Conservation (phyloP, 106 monocot genomes). For the Alisma plantagoaquatica region DNA sequence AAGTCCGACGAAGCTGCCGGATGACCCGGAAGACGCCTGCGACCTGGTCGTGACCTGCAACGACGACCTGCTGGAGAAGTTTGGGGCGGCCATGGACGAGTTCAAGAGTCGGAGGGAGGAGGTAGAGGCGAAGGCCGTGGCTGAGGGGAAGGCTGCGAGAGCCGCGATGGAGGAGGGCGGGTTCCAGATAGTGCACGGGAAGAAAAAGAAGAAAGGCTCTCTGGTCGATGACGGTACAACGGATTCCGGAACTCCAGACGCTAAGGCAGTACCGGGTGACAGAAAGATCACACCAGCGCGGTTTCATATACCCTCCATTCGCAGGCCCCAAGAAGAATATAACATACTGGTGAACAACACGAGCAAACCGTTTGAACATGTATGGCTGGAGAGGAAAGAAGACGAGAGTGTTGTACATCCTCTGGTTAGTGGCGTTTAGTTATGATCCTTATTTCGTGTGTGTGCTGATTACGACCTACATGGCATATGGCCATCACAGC, state of each 20-base stretch:
- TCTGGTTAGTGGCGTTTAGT: conserved; percentile 36
- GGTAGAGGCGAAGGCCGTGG: conserved; percentile 31
- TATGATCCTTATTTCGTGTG: conserved; percentile 8
- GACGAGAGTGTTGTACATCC: conserved; percentile 73
- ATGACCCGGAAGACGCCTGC: conserved; percentile 44
- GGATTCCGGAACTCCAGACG: conserved; percentile 3
- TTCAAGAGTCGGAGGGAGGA: conserved; percentile 34
- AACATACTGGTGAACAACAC: conserved; percentile 74
- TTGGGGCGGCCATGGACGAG: conserved; percentile 63
- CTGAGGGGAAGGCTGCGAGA: conserved; percentile 5
- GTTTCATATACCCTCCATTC: conserved; percentile 68
- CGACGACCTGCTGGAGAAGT: conserved; percentile 55
- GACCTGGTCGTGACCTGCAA: conserved; percentile 63
- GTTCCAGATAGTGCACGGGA: conserved; percentile 64
- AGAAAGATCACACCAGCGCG: conserved; percentile 49
- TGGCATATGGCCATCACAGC: no score
- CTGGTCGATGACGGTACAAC: not conserved
- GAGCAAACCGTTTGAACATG: conserved; percentile 78
- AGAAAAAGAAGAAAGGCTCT: conserved; percentile 57
- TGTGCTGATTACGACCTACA: no score
- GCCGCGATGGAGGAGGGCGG: conserved; percentile 31
- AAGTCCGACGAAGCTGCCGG: conserved; percentile 16
- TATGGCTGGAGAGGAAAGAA: conserved; percentile 83
- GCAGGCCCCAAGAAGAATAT: conserved; percentile 61
- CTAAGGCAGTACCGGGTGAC: conserved; percentile 59